Conservation (phyloP, 2,329 filamentous ascomycete genomes). For the Helotiales sp. region DNA sequence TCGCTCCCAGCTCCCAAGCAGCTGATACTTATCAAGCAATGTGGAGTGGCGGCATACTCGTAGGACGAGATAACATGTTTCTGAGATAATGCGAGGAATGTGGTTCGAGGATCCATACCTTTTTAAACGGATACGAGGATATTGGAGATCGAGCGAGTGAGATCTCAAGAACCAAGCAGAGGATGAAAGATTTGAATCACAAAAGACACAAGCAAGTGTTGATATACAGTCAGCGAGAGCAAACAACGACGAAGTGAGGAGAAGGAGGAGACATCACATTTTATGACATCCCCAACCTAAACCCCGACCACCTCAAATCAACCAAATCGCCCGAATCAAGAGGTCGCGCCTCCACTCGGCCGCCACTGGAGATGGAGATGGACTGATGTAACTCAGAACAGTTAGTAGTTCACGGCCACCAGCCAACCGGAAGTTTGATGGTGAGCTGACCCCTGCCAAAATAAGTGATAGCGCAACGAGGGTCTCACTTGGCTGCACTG, state of each 20-base stretch:
- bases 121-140: conserved; percentile 13
- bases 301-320: conserved; percentile 30
- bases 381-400: conserved; percentile 17
- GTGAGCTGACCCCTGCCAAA: conserved; percentile 5
- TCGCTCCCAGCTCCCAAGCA: neutral
- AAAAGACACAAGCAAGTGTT: conserved; percentile 21
- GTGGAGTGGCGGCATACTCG: neutral
- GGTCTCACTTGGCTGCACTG: conserved; percentile 19
- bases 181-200: conserved; percentile 4
- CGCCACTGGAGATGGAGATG: conserved; percentile 17
- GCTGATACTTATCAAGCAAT: neutral
- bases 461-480: conserved; percentile 16
- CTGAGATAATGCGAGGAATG: neutral
- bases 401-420: conserved; percentile 7
- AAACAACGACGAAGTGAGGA: conserved; percentile 12
- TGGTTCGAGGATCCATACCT: conserved; percentile 9
- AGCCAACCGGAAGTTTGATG: conserved; percentile 29
- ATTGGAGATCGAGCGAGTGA: conserved; percentile 26
- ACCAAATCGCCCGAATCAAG: conserved; percentile 24
- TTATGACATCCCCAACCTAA: conserved; percentile 20
- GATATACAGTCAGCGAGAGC: conserved; percentile 8
- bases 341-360: conserved; percentile 20
- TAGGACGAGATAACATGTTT: neutral
- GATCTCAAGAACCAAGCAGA: conserved; percentile 23
- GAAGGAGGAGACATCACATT: neutral